These are phyloP conservation scores for Colletotrichum destructivum DNA, from an alignment of 2,329 filamentous ascomycete species.

Conservation along the genomic window DNA sequence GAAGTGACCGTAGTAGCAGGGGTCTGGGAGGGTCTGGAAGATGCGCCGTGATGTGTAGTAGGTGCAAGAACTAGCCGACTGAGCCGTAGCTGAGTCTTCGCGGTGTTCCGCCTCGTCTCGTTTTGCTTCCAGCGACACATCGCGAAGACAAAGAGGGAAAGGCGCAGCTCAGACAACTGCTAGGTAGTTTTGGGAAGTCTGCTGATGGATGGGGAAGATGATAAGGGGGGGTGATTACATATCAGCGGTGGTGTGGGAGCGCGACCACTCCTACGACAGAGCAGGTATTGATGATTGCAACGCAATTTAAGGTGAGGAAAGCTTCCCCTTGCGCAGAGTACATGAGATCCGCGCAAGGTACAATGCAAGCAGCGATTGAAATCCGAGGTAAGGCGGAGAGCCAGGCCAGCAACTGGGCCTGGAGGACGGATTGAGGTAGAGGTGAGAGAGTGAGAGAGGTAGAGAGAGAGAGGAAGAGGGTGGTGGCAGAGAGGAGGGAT, in stretches of 20 bases:
- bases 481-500: slow-evolving; percentile 12
- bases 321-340: slow-evolving; percentile 23
- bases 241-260: slow-evolving; percentile 20
- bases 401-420: slow-evolving; percentile 14
- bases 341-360: slow-evolving; percentile 19
- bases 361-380: slow-evolving; percentile 21
- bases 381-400: slow-evolving; percentile 36
- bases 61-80: slow-evolving; percentile 14
- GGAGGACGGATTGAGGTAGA: slow-evolving; percentile 21
- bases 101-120: slow-evolving; percentile 1
- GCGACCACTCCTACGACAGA: slow-evolving; percentile 18
- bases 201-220: slow-evolving; percentile 16
- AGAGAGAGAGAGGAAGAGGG: slow-evolving; percentile 13
- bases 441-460: slow-evolving; percentile 4
- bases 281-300: slow-evolving; percentile 30
- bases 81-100: slow-evolving; percentile 6
- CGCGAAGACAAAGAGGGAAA: not conserved
- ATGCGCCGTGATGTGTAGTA: slow-evolving; percentile 20
- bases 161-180: slow-evolving; percentile 6
- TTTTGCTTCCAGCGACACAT: slow-evolving; percentile 1
- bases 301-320: slow-evolving; percentile 30
- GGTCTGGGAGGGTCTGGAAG: slow-evolving; percentile 18
- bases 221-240: slow-evolving; percentile 37
- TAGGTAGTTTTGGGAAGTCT: not conserved
- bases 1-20: slow-evolving; percentile 15